Base-by-base conservation (phyloP, 441 rosid species). In the Sinapis alba region DNA sequence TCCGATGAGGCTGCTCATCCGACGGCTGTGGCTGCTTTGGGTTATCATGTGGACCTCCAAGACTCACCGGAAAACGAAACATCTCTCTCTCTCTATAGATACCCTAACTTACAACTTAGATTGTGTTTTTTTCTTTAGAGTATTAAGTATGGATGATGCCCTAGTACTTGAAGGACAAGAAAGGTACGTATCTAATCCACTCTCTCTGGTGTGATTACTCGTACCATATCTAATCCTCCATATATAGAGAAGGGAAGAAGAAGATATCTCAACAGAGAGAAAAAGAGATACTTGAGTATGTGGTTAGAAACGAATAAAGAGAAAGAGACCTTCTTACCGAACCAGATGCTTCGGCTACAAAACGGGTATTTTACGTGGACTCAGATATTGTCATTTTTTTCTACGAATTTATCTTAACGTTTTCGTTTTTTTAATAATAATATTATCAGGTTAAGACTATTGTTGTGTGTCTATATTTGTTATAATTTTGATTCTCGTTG, bases 331-430 rank as follows among this genome's bases (percentile, higher is more conserved):
- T 51, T 51, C 58, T 51, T 51, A 51, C n/a, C 58, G 58, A 51
- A 78, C 86, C 94, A 77, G 62, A 38, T 76, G 88, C 79, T 26
- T 84, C 86, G 94, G 76, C 94, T 88, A 86, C 78, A 81, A 87
- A 88, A 82, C 70, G 79, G 93, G 91, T 62, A 72, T 69, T 69
- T 85, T 80, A 73, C 20, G 76, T 51, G 24, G 77, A 65, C 80
- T 77, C 68, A 5, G 73, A 71, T 72, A 50, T 71, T 66, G 74
- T 83, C 72, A 65, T 28, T 24, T 59, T 38, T 64, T 76, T 70
- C 51, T 69, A 34, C 59, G 43, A 16, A 62, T 54, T 50, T 27
- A 12, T 58, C 38, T 23, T 23, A 67, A 32, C 28, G 11, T 66
- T 65, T 9, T 59, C 27, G 27, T 30, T 5, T 58, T 65, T 59